A percentile compares a stretch with the other conserved stretches of the same genome.
Evolutionary conservation across 768 basidiomycete species (phyloP).

Genomic region (Podaxis mareebaensis): DNA sequence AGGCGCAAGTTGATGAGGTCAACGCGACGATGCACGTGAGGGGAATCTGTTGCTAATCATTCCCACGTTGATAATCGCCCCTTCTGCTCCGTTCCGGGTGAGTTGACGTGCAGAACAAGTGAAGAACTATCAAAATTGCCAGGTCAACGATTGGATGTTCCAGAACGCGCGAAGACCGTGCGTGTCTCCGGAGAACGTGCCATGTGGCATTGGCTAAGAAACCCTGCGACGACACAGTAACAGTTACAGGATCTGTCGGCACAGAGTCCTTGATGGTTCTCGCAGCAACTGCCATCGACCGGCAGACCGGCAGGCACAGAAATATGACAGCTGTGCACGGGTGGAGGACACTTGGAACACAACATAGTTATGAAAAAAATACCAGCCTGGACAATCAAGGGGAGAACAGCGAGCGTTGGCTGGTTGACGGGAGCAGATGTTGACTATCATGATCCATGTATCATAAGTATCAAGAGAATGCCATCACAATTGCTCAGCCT

Average conservation of each 20-base stretch:
- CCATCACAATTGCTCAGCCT: neutral
- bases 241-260: slow-evolving; percentile 1
- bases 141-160: neutral
- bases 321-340: neutral
- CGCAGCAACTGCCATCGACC: slow-evolving; percentile 5
- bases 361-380: neutral
- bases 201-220: neutral
- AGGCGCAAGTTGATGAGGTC: neutral
- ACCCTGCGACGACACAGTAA: neutral
- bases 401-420: neutral
- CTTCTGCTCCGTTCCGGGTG: neutral
- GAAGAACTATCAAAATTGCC: neutral
- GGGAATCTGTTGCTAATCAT: neutral
- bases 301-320: neutral
- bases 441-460: neutral
- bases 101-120: too few relatives aligned
- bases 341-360: neutral
- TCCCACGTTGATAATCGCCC: neutral
- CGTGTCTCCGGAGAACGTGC: neutral
- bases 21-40: neutral
- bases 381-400: neutral
- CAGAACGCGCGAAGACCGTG: neutral
- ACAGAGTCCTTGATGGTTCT: neutral
- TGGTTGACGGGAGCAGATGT: slow-evolving; percentile 4
- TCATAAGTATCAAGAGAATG: neutral